Evolutionary conservation across 2,329 filamentous ascomycete species (phyloP).

Genomic region (Erysiphe pulchra): DNA sequence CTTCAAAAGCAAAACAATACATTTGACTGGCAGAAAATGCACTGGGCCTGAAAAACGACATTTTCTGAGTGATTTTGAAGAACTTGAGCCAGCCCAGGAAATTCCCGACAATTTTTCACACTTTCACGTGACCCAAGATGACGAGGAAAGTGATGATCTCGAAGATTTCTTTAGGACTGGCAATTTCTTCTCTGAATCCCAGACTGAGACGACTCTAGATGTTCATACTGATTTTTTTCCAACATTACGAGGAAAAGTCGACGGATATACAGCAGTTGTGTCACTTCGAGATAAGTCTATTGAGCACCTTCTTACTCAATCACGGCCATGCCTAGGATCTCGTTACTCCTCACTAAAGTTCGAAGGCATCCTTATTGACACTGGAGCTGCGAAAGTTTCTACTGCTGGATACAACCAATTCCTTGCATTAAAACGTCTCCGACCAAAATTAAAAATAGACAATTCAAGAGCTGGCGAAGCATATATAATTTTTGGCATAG

Average conservation of each 20-base stretch:
- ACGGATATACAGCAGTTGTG: neutral
- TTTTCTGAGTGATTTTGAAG: too few relatives aligned
- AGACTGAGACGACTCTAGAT: neutral
- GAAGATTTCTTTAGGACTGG: neutral
- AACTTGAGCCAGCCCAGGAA: too few relatives aligned
- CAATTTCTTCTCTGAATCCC: neutral
- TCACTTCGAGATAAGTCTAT: neutral
- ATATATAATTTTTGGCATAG: neutral
- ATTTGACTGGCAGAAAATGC: too few relatives aligned
- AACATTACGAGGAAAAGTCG: neutral
- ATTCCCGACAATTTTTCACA: neutral
- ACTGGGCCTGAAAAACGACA: too few relatives aligned
- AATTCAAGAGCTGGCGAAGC: neutral
- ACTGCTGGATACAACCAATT: neutral
- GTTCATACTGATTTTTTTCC: too few relatives aligned
- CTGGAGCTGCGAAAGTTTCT: neutral
- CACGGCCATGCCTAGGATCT: neutral
- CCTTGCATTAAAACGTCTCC: neutral
- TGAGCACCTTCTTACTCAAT: neutral
- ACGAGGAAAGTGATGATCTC: neutral
- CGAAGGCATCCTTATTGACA: neutral
- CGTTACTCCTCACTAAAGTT: neutral
- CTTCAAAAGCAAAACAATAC: too few relatives aligned
- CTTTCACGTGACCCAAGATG: neutral
- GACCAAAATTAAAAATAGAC: neutral